phyloP scores from a whole-genome alignment of 2,329 filamentous ascomycete genomes.

The Ophiocordyceps robertsii region DNA sequence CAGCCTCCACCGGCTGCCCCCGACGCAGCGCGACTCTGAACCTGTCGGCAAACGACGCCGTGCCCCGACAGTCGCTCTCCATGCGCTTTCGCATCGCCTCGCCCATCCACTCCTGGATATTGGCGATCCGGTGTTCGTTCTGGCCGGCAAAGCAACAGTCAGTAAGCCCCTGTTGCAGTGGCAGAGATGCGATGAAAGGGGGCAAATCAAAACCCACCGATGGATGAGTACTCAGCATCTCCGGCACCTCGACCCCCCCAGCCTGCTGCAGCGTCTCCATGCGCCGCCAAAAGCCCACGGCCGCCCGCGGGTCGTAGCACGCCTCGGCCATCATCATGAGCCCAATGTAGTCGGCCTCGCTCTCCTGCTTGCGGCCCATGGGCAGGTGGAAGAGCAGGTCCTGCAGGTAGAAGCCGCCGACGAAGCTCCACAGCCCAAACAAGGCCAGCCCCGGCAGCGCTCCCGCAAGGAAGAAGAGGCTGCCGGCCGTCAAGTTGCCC shows the following conservation, averaged over 20 bases:
- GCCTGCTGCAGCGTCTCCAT: constrained; percentile 40
- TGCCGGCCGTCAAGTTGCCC: constrained; percentile 36
- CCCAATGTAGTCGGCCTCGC: constrained; percentile 69
- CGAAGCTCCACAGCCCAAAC: constrained; percentile 24
- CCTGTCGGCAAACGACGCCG: constrained; percentile 35
- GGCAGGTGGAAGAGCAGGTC: constrained; percentile 54
- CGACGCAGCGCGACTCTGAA: constrained; percentile 35
- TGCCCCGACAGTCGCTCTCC: constrained; percentile 40
- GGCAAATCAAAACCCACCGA: constrained; percentile 47
- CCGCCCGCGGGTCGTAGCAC: constrained; percentile 59
- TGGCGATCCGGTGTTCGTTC: constrained; percentile 49
- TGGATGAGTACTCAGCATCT: constrained; percentile 67
- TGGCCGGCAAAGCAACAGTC: constrained; percentile 10
- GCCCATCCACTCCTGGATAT: constrained; percentile 51
- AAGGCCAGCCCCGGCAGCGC: constrained; percentile 25
- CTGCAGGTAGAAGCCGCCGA: constrained; percentile 33
- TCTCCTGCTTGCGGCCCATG: constrained; percentile 58
- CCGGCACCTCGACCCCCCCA: constrained; percentile 39
- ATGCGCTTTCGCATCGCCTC: constrained; percentile 39
- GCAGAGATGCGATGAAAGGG: no score
- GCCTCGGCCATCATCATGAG: constrained; percentile 73
- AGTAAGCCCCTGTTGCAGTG: not conserved
- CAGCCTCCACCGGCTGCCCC: constrained; percentile 8
- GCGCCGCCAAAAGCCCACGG: constrained; percentile 51
- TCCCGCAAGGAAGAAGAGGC: constrained; percentile 33